These are phyloP conservation scores for Tricholoma matsutake DNA, from an alignment of 768 basidiomycete species.

Conservation along the genomic window DNA sequence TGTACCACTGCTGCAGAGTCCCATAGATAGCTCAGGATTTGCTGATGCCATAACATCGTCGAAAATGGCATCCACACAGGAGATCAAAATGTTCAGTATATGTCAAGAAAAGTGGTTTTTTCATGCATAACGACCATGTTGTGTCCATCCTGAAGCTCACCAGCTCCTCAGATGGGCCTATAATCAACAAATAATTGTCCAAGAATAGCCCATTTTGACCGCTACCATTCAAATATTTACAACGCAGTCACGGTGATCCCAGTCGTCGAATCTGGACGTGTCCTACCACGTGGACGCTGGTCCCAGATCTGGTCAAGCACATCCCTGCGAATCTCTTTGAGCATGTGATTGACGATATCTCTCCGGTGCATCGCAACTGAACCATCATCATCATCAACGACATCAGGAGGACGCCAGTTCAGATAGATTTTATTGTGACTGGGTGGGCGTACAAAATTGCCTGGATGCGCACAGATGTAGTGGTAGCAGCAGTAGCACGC, in stretches of 20 bases:
- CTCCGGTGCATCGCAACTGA: neutral
- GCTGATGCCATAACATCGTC: no score
- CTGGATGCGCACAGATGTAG: neutral
- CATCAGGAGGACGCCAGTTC: conserved; percentile 1
- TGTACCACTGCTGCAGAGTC: no score
- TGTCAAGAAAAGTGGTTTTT: no score
- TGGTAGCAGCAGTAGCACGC: conserved; percentile 3
- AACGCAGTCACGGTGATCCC: neutral
- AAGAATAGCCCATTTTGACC: no score
- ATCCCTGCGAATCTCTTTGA: neutral
- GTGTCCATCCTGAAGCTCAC: no score
- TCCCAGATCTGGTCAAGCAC: neutral
- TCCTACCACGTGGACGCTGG: neutral
- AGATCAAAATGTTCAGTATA: no score
- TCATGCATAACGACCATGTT: no score
- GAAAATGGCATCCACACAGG: no score
- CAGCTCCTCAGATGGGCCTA: no score
- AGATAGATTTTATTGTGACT: neutral
- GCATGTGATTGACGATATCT: neutral
- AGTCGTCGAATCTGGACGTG: neutral
- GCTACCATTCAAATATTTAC: neutral
- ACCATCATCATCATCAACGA: neutral
- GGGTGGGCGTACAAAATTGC: neutral
- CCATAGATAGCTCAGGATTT: no score
- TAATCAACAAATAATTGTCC: no score